Evolutionary conservation across 108 stramenopile species (phyloP), one percentile per base, ranked within the genome.

Genomic region (Nitzschia sp.): DNA sequence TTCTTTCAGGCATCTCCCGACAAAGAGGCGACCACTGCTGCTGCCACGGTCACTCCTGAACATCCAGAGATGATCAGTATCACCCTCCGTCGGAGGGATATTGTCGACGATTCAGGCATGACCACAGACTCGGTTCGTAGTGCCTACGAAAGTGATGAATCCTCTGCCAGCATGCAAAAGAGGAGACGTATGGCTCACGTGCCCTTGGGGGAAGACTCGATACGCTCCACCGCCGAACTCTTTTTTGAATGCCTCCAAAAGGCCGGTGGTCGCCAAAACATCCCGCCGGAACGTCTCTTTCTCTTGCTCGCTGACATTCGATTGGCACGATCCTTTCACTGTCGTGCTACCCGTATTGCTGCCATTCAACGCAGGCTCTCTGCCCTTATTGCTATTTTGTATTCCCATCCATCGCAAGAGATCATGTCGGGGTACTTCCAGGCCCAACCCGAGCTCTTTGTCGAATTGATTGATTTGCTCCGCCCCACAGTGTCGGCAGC

Each of bases 401-500:
- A 91, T 51, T 59, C 82, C n/a, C 86, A 88, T 73, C 85, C 92
- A 7, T 86, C 78, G 22, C 83, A 82, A 82, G 87, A 92, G 52
- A 75, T 83, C 21, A 71, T 97, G 65, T 72, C 75, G 41, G 86
- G 86, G 12, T 95, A 92, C 78, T 89, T 97, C 66, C 72, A 82
- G 57, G 93, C 93, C 12, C 96, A 97, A 70, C 96, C 96, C 10
- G 96, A 95, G 74, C 73, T 95, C 39, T 80, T 82, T 69, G 87
- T 78, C 19, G 96, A 97, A 71, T 44, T 97, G 44, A 90, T 90
- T 21, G 94, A 95, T 65, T 80, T 95, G 69, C 40, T 95, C 41
- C 71, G 92, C 44, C 85, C 93, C 21, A 90, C 89, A 20, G 87
- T 91, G 20, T 77, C 76, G 20, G 70, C 76, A 26, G 69, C 78